Percentiles rank a stretch among this genome's conserved stretches.
These are phyloP conservation scores for Prunus mume DNA, from an alignment of 306 rosid species.

Conservation along the genomic window DNA sequence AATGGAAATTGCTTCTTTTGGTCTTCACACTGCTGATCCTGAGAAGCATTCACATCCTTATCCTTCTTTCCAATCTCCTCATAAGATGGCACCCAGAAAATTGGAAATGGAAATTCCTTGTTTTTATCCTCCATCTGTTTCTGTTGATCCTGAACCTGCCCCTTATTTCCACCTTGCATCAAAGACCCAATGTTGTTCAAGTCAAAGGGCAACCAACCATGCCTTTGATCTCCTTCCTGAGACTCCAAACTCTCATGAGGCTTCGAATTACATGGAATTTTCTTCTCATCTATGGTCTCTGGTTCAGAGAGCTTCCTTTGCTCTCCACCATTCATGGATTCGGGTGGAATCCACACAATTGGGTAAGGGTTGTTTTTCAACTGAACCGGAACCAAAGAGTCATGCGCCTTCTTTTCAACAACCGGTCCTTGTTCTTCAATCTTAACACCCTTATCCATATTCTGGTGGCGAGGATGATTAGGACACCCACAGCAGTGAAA, in stretches of 20 bases:
- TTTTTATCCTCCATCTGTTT: conserved; percentile 13
- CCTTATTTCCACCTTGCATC: conserved; percentile 31
- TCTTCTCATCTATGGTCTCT: conserved; percentile 28
- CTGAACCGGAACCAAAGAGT: conserved; percentile 35
- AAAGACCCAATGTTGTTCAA: conserved; percentile 14
- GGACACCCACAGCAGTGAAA: conserved; percentile 64
- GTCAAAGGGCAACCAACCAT: conserved; percentile 52
- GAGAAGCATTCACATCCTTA: conserved; percentile 15
- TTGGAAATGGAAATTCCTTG: conserved; percentile 45
- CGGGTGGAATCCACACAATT: conserved; percentile 50
- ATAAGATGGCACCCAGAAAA: conserved; percentile 62
- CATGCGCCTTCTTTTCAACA: conserved; percentile 31
- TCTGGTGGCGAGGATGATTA: conserved; percentile 31
- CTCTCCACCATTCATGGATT: conserved; percentile 27
- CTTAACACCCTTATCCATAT: conserved; percentile 37
- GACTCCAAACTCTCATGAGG: conserved; percentile 8
- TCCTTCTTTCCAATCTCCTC: conserved; percentile 37
- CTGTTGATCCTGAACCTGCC: conserved; percentile 10
- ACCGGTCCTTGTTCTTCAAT: conserved; percentile 55
- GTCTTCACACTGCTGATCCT: conserved; percentile 10
- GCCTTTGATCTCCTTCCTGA: conserved; percentile 33
- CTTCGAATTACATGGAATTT: conserved; percentile 5
- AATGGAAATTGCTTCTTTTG: conserved; percentile 39
- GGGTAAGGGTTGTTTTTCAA: conserved; percentile 41
- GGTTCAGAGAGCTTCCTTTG: conserved; percentile 5